Base-by-base conservation (phyloP, 768 basidiomycete species). In the Trametes maxima region DNA sequence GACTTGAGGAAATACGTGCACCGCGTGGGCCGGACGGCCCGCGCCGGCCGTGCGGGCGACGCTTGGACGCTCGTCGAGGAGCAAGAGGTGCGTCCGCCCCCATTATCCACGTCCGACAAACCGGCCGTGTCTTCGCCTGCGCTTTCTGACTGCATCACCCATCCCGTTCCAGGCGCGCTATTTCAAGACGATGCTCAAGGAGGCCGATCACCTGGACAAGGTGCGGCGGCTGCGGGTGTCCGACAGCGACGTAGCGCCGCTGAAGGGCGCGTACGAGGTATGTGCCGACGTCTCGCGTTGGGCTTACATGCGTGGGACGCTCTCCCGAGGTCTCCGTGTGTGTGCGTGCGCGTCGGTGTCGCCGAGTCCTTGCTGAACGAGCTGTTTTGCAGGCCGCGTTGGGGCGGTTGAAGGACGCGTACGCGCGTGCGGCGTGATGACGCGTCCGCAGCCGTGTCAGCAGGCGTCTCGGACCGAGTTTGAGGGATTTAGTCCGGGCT, bases 1-100 rank as follows among this genome's bases (percentile, higher is more conserved):
- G 97, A 98, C 72, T 95, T 98, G 85, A 84, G 94, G 52, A 98
- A 98, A 73, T 99, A 99, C 70, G 92, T 99, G 12, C 97, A 99
- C 74, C 89, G 97, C 54, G 96, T 95, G 10, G 97, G 97, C 21
- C 83, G 97, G 45, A 98, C 97, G 5, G 97, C 97, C 2, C 84
- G 97, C 52, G 97, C 97, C 3, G 97, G 97, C 8, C 80, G 90
- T 47, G 75, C 77, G 21, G 97, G 97, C 6, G 85, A 90, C 64
- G 95, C 95, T 2, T 99, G 96, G 96, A 91, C 90, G 1, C 75
- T 98, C 67, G 92, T 98, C 7, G 97, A 98, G 77, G 90, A 94
- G 71, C 95, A 97, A 71, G 92, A 94, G 82, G 91, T 88, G 40
- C 42, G 76, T 39, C 62, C 48, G 7, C 22, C 56, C 35, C 67